A percentile compares a stretch with the other conserved stretches of the same genome.
phyloP scores from a whole-genome alignment of 1,284 basidiomycete genomes.

The Hymenochaete sp. region DNA sequence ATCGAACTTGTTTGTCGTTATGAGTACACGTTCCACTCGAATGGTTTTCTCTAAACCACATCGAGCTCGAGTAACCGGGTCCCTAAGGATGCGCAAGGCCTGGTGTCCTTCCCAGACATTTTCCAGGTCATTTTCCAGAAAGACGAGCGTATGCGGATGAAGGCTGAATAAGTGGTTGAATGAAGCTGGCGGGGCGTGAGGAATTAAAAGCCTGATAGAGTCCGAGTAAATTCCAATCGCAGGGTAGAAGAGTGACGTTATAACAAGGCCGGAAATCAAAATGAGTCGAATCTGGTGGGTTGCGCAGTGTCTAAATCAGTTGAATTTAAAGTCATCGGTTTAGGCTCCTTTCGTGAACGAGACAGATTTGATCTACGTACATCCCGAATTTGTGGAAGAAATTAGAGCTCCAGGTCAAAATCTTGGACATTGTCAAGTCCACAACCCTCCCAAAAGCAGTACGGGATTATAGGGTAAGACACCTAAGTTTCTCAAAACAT shows the following conservation, averaged over 20 bases:
- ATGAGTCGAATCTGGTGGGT: constrained; percentile 91
- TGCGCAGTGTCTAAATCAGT: constrained; percentile 59
- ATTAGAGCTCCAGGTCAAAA: constrained; percentile 37
- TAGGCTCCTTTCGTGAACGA: not conserved
- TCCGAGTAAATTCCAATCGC: constrained; percentile 80
- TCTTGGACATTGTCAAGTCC: constrained; percentile 29
- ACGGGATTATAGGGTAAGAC: too few relatives aligned
- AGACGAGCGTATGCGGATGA: constrained; percentile 40
- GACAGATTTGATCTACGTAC: constrained; percentile 36
- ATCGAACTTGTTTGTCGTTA: constrained; percentile 47
- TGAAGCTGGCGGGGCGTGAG: constrained; percentile 45
- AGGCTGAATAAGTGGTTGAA: constrained; percentile 53
- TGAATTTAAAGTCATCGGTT: not conserved
- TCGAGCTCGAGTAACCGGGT: constrained; percentile 61
- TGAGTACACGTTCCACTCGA: constrained; percentile 68
- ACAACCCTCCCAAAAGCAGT: too few relatives aligned
- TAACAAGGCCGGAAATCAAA: constrained; percentile 87
- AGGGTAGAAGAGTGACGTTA: constrained; percentile 92
- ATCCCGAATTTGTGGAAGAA: constrained; percentile 67
- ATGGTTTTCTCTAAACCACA: constrained; percentile 68
- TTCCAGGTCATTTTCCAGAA: constrained; percentile 52
- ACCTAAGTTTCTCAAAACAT: too few relatives aligned
- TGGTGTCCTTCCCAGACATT: constrained; percentile 60
- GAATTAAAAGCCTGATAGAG: constrained; percentile 49
- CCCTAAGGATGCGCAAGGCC: constrained; percentile 53